Evolutionary conservation across 345 rosid genomes (phyloP).

Genomic region (Brassica incana): DNA sequence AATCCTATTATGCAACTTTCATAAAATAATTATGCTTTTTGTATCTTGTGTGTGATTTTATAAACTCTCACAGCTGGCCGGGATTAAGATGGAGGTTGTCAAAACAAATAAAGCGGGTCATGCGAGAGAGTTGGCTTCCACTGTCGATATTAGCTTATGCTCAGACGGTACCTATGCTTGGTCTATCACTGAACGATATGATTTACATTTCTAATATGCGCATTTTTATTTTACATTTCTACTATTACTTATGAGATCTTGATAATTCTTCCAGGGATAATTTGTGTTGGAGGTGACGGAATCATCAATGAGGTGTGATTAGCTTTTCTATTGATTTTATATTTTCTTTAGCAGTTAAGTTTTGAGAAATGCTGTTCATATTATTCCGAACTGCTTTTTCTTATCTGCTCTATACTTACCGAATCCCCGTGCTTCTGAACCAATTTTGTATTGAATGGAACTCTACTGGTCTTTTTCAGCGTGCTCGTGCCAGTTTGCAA

Average conservation of each 20-base stretch:
- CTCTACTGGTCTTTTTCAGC: conserved; percentile 22
- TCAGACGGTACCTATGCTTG: conserved; percentile 70
- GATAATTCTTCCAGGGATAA: conserved; percentile 63
- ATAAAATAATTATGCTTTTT: background rate
- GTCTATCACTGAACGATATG: conserved; percentile 22
- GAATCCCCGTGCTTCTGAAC: conserved; percentile 3
- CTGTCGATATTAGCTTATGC: conserved; percentile 80
- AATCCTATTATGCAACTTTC: background rate
- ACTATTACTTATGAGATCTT: conserved; percentile 27
- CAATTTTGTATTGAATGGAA: conserved; percentile 9
- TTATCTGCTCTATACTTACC: conserved; percentile 8
- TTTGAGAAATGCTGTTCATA: background rate
- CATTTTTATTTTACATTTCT: conserved; percentile 7
- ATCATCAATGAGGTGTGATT: conserved; percentile 89
- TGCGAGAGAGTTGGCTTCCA: conserved; percentile 81
- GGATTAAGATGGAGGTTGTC: conserved; percentile 90
- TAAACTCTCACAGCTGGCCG: conserved; percentile 79
- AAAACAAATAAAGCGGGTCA: conserved; percentile 91
- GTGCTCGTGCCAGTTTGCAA: conserved; percentile 2
- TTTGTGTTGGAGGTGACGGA: conserved; percentile 98
- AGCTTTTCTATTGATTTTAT: background rate
- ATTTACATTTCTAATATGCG: background rate
- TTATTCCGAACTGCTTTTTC: background rate
- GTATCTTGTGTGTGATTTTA: conserved; percentile 18
- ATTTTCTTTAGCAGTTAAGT: conserved; percentile 10